These are phyloP conservation scores for Lactifluus echinatus DNA, from an alignment of 768 basidiomycete species.

Conservation along the genomic window DNA sequence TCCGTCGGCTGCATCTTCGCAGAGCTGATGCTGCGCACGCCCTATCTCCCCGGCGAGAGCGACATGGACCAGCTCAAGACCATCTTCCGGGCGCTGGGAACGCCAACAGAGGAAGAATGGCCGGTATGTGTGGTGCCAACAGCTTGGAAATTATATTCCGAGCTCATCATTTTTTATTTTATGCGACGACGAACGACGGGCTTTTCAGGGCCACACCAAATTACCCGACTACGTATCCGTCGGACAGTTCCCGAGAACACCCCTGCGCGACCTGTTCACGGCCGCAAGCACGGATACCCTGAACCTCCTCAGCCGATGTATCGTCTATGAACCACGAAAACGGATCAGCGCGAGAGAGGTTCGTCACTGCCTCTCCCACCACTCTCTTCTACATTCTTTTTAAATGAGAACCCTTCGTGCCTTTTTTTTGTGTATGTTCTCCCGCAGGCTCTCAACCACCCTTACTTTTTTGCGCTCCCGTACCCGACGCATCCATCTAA, in stretches of 20 bases:
- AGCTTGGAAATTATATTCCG: no score
- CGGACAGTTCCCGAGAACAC: conserved; percentile 77
- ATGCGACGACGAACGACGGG: no score
- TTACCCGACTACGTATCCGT: conserved; percentile 85
- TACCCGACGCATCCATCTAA: conserved; percentile 84
- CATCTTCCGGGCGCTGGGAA: conserved; percentile 89
- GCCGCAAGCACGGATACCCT: conserved; percentile 82
- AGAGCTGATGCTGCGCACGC: conserved; percentile 92
- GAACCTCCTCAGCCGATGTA: conserved; percentile 69
- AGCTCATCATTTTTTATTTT: no score
- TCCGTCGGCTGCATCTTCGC: conserved; percentile 97
- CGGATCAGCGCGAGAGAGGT: conserved; percentile 78
- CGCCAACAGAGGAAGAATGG: conserved; percentile 96
- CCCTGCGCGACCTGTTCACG: conserved; percentile 80
- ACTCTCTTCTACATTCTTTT: no score
- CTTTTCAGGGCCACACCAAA: conserved; percentile 70
- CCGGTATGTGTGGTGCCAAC: conserved; percentile 59
- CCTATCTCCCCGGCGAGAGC: conserved; percentile 89
- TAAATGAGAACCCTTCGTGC: no score
- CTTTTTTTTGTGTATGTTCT: not conserved
- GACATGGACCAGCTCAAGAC: conserved; percentile 97
- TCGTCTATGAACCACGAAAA: conserved; percentile 78
- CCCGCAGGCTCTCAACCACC: conserved; percentile 68
- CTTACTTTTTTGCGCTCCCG: conserved; percentile 82
- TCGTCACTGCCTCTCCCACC: conserved; percentile 22